Evolutionary conservation across 305 asterid genomes (phyloP).

Genomic region (Solanum hybrid): DNA sequence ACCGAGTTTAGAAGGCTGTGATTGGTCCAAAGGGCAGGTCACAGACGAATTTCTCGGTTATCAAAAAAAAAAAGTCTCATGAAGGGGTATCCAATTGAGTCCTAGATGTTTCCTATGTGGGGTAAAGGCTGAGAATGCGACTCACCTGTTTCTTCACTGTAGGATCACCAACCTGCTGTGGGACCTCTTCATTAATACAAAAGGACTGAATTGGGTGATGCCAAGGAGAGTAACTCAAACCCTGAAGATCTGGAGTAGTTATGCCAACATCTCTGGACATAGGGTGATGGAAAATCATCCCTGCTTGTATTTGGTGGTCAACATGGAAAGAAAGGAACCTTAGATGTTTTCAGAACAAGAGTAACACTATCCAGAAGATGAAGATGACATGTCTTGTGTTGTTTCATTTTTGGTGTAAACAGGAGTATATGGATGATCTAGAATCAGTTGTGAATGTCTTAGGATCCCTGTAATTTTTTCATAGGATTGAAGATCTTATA

Average conservation of each 20-base stretch:
- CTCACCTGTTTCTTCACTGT: background rate
- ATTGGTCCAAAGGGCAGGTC: background rate
- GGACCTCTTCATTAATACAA: background rate
- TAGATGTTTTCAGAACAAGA: background rate
- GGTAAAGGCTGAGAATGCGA: background rate
- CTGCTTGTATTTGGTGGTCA: background rate
- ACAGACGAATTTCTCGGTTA: background rate
- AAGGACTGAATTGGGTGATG: background rate
- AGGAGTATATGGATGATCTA: background rate
- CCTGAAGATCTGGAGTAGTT: background rate
- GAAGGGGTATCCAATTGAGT: background rate
- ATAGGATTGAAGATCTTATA: background rate
- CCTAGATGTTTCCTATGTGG: background rate
- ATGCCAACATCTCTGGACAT: background rate
- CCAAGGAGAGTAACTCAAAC: background rate
- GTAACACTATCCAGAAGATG: background rate
- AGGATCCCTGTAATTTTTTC: background rate
- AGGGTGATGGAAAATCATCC: background rate
- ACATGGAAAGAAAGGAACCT: background rate
- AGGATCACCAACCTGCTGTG: background rate
- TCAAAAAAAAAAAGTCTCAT: background rate
- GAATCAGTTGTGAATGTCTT: background rate
- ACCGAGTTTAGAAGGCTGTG: background rate
- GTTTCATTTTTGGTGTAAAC: background rate
- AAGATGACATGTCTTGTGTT: background rate